These are phyloP conservation scores for Candida xiaguanensis DNA, from an alignment of 805 yeast genomes.

Conservation along the genomic window DNA sequence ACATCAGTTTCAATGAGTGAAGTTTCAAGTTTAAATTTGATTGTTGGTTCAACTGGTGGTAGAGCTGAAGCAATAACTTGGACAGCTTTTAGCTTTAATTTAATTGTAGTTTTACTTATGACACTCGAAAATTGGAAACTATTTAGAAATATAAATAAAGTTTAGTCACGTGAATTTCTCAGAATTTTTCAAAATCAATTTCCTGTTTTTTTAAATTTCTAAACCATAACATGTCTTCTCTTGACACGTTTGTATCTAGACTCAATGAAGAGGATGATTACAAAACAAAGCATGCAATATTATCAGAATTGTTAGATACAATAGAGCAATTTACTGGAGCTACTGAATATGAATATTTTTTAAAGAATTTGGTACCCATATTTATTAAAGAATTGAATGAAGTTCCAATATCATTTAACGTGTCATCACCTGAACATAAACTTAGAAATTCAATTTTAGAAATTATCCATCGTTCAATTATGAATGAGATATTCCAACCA, in stretches of 20 bases:
- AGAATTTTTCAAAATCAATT: slow-evolving; percentile 13
- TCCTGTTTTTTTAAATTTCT: slow-evolving; percentile 18
- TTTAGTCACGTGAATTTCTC: slow-evolving; percentile 12
- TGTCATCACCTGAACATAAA: slow-evolving; percentile 69
- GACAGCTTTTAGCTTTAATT: slow-evolving; percentile 51
- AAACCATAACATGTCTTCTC: slow-evolving; percentile 34
- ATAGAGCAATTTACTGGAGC: slow-evolving; percentile 80
- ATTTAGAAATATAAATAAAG: too few relatives aligned
- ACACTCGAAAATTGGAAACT: slow-evolving; percentile 18
- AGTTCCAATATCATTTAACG: slow-evolving; percentile 69
- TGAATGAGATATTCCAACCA: slow-evolving; percentile 77
- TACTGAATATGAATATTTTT: slow-evolving; percentile 75
- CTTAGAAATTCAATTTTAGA: slow-evolving; percentile 75
- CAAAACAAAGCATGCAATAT: slow-evolving; percentile 59
- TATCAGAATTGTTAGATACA: slow-evolving; percentile 82
- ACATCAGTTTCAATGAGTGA: slow-evolving; percentile 43
- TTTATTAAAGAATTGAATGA: slow-evolving; percentile 58
- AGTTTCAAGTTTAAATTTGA: slow-evolving; percentile 47
- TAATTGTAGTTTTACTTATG: slow-evolving; percentile 38
- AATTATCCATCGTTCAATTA: slow-evolving; percentile 73
- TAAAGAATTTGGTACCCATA: slow-evolving; percentile 66
- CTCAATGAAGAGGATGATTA: slow-evolving; percentile 54
- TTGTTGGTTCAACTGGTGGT: slow-evolving; percentile 42
- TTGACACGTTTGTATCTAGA: slow-evolving; percentile 65
- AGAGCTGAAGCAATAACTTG: slow-evolving; percentile 60